Evolutionary conservation across 495 filamentous ascomycete species (phyloP), one percentile per base, ranked within the genome.

Genomic region (Tuber melanosporum): DNA sequence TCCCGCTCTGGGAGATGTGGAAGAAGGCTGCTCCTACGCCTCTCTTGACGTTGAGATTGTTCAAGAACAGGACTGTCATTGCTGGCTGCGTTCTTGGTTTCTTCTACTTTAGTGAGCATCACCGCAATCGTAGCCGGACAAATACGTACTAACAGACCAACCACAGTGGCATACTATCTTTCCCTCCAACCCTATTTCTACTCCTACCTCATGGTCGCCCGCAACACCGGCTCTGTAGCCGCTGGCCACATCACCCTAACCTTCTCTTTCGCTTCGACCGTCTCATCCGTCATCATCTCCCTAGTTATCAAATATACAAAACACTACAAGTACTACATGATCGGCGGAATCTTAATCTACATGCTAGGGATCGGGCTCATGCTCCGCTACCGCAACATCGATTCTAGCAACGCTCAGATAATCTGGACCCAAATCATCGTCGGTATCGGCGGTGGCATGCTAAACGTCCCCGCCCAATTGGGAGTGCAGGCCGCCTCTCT

Each of bases 141-240:
- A 17, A 47, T 20, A 45, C 74, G 73, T 57, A 43, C 70, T 73
- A 78, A 83, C 75, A 78, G 76, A 8, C 26, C 76, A 79, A 74
- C 52, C 36, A 10, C 14, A 80, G 78, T 90, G 86, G 89, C 89
- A 22, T 91, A 90, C 81, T 91, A 91, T 79, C 89, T 91, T 69
- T 90, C 90, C 36, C 86, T 91, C 71, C 88, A 90, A 71, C 88
- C 89, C 12, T 92, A 92, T 81, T 90, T 92, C 74, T 88, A 88
- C 78, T 92, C 91, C 57, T 93, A 91, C 82, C 86, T 94, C 3
- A 89, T 92, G 76, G 92, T 94, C 20, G 92, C 93, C 8, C 89
- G 91, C 72, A 85, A 86, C 72, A 86, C 89, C 44, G 88, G 89
- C 47, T 87, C 92, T 57, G 87, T 88, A 41, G 87, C 88, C 15